Evolutionary conservation across 129 eudicot species (phyloP).

Genomic region (Heracleum sosnowskyi): DNA sequence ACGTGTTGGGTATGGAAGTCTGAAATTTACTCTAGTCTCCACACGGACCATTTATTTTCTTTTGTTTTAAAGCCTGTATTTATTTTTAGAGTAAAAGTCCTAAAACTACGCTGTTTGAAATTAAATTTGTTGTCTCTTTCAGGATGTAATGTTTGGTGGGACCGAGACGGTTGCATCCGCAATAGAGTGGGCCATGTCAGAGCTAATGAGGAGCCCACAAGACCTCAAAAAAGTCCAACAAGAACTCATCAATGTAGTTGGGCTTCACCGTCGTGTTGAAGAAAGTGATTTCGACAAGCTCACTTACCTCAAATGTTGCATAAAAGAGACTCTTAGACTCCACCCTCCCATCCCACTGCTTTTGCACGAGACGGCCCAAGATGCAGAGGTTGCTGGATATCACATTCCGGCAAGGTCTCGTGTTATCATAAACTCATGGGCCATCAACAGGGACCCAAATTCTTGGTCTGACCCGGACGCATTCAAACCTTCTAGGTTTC

Average conservation of each 20-base stretch:
- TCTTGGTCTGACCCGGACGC: constrained; percentile 60
- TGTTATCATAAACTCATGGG: constrained; percentile 64
- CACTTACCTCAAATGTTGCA: constrained; percentile 50
- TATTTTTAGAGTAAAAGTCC: too few relatives aligned
- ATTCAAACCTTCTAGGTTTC: constrained; percentile 55
- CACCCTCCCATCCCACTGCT: constrained; percentile 89
- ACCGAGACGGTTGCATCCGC: constrained; percentile 88
- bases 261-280: constrained; percentile 56
- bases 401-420: constrained; percentile 57
- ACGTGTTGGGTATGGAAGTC: neutral
- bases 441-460: constrained; percentile 53
- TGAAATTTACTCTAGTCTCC: neutral
- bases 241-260: constrained; percentile 57
- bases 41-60: neutral
- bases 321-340: constrained; percentile 70
- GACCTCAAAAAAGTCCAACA: constrained; percentile 63
- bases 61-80: neutral
- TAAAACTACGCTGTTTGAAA: neutral
- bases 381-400: constrained; percentile 58
- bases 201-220: constrained; percentile 57
- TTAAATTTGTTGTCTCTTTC: neutral
- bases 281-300: constrained; percentile 72
- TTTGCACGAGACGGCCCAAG: constrained; percentile 65
- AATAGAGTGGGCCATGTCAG: constrained; percentile 76
- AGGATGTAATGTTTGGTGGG: constrained; percentile 95